Evolutionary conservation across 768 basidiomycete genomes (phyloP).

Genomic region (Amanita pseudoporphyria): DNA sequence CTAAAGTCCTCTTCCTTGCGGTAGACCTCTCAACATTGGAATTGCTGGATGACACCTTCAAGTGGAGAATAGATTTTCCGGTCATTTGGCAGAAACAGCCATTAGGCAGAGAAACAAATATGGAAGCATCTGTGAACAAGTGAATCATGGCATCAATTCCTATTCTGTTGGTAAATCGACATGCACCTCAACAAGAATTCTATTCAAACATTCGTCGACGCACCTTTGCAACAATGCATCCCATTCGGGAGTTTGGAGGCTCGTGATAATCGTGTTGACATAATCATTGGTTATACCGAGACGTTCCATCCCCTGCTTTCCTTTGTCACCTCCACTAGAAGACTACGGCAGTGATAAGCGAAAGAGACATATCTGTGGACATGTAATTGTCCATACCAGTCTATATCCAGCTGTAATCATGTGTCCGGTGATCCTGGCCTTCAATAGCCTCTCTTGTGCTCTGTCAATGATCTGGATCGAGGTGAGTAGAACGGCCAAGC

Average conservation of each 20-base stretch:
- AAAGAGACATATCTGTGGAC: background rate
- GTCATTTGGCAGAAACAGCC: slow-evolving; percentile 78
- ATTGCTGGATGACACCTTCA: slow-evolving; percentile 17
- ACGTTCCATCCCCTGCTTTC: slow-evolving; percentile 28
- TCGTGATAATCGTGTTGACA: slow-evolving; percentile 68
- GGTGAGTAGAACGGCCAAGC: background rate
- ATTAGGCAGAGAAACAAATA: slow-evolving; percentile 76
- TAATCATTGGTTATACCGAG: slow-evolving; percentile 47
- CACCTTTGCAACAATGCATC: slow-evolving; percentile 52
- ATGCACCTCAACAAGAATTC: background rate
- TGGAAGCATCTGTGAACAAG: slow-evolving; percentile 61
- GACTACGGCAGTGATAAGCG: slow-evolving; percentile 15
- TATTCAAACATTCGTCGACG: slow-evolving; percentile 7
- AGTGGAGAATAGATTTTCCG: slow-evolving; percentile 53
- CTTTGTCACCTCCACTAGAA: slow-evolving; percentile 24
- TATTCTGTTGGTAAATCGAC: slow-evolving; percentile 37
- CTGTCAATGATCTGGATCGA: slow-evolving; percentile 45
- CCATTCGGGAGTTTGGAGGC: slow-evolving; percentile 61
- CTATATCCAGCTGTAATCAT: slow-evolving; percentile 62
- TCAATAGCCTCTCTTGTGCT: slow-evolving; percentile 48
- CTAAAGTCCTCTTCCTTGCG: background rate
- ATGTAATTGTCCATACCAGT: slow-evolving; percentile 29
- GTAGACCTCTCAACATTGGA: background rate
- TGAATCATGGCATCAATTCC: slow-evolving; percentile 73
- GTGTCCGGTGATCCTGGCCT: slow-evolving; percentile 34